A percentile compares a stretch with the other conserved stretches of the same genome.
Evolutionary conservation across 176 grass and related monocot species (phyloP).

Genomic region (Rhynchospora pubera): DNA sequence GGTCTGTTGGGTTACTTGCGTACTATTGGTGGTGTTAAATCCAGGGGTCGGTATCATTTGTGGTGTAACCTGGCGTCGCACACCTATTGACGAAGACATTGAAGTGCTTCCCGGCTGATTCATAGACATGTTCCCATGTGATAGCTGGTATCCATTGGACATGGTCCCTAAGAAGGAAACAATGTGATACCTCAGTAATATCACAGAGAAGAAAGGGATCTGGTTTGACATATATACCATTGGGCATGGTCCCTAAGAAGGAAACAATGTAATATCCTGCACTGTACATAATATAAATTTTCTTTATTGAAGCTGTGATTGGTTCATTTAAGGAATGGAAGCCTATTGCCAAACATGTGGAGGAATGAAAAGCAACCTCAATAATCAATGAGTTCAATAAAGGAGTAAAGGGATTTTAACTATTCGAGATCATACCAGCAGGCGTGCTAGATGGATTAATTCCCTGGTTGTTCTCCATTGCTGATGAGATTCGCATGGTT

Average conservation of each 20-base stretch:
- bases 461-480: slow-evolving; percentile 48
- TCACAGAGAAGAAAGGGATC: background rate
- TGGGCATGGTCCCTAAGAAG: slow-evolving; percentile 50
- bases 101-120: slow-evolving; percentile 59
- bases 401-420: slow-evolving; percentile 4
- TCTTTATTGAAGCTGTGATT: background rate
- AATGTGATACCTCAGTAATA: slow-evolving; percentile 7
- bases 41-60: slow-evolving; percentile 96
- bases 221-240: slow-evolving; percentile 20
- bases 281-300: background rate
- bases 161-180: slow-evolving; percentile 43
- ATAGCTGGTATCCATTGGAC: slow-evolving; percentile 66
- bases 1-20: slow-evolving; percentile 34
- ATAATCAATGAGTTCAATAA: background rate
- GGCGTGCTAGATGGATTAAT: slow-evolving; percentile 53
- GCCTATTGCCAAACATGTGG: background rate
- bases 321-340: background rate
- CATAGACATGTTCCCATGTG: slow-evolving; percentile 39
- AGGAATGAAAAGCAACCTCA: background rate
- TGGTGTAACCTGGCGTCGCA: slow-evolving; percentile 49
- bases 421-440: slow-evolving; percentile 42
- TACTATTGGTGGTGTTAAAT: slow-evolving; percentile 36
- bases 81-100: slow-evolving; percentile 42
- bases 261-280: slow-evolving; percentile 7
- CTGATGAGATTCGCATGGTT: slow-evolving; percentile 45